Base-by-base conservation (phyloP, 192 early-diverging fungal genomes). In the Backusella parvicylindrica region DNA sequence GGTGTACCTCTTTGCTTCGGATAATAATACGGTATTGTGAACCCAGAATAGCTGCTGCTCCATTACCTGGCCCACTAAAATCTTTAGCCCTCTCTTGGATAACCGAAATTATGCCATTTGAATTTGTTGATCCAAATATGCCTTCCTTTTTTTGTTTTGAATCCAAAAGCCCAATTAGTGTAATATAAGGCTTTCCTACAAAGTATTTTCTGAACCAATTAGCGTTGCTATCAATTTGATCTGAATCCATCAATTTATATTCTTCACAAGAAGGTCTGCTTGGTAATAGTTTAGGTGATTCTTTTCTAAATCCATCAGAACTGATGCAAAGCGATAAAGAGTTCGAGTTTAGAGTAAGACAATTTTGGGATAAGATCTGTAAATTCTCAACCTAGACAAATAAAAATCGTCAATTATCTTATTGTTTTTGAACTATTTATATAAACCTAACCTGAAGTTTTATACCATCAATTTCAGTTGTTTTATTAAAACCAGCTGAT, bases 11-110 rank as follows among this genome's bases (percentile, higher is more conserved):
- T 68, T 68, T 75, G 11, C 56, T 76, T 32, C 81, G 72, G 32
- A 78, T 77, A n/a, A 78, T 78, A 23, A 82, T 66, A 12, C 80
- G 76, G 41, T 72, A 82, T 68, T 78, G 76, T 32, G 70, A 64
- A 6, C 72, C 72, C 3, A 75, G 32, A 18, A 75, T 30, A 21
- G 69, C 38, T 21, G 75, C 63, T 16, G 68, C 75, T 28, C 41
- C 70, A 70, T 64, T 71, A 26, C 63, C 69, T 26, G 75, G 68
- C 30, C 47, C 70, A 77, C 64, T 32, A 28, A 68, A 68, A 16
- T 77, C 70, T 72, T 64, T 77, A 12, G 64, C 71, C 21, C 64
- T 38, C 16, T 77, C 70, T 60, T 66, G 71, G 23, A 73, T 65
- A 1, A 69, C 67, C 26, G 71, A 71, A 36, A 78, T 63, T 30